These are phyloP conservation scores for Escovopsis weberi DNA, from an alignment of 2,329 filamentous ascomycete genomes.

Conservation along the genomic window DNA sequence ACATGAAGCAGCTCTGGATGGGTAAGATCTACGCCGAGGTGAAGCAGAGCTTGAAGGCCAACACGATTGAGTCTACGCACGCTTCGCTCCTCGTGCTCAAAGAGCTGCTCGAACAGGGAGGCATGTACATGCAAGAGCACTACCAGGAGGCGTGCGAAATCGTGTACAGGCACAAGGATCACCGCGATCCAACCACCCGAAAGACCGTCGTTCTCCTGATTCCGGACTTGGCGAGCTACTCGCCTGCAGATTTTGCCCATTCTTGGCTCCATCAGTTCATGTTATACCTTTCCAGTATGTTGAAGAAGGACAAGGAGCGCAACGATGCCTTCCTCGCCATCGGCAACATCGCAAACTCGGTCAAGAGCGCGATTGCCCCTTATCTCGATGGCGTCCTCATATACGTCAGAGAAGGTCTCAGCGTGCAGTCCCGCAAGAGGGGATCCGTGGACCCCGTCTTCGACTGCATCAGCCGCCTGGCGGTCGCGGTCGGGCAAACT, in stretches of 20 bases:
- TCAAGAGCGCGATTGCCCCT: slow-evolving; percentile 85
- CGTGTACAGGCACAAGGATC: slow-evolving; percentile 82
- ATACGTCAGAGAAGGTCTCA: slow-evolving; percentile 83
- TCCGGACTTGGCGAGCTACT: slow-evolving; percentile 83
- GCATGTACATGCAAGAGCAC: slow-evolving; percentile 97
- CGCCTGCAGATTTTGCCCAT: slow-evolving; percentile 76
- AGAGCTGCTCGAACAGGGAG: slow-evolving; percentile 83
- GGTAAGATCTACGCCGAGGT: slow-evolving; percentile 81
- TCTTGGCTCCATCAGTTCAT: slow-evolving; percentile 91
- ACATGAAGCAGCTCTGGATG: slow-evolving; percentile 80
- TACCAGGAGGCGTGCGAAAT: slow-evolving; percentile 90
- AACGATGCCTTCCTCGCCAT: slow-evolving; percentile 94
- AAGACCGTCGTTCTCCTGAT: slow-evolving; percentile 85
- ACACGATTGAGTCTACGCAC: slow-evolving; percentile 77
- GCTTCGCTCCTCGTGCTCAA: slow-evolving; percentile 88
- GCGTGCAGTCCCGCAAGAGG: slow-evolving; percentile 56
- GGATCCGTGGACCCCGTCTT: slow-evolving; percentile 70
- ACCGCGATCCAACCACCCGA: slow-evolving; percentile 74
- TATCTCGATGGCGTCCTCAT: slow-evolving; percentile 91
- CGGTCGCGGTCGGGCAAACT: slow-evolving; percentile 88
- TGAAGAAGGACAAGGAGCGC: slow-evolving; percentile 88
- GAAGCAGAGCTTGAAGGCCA: slow-evolving; percentile 61
- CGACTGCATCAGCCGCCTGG: slow-evolving; percentile 92
- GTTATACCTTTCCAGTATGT: slow-evolving; percentile 83
- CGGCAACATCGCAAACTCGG: slow-evolving; percentile 88